Evolutionary conservation across 2,329 filamentous ascomycete genomes (phyloP), one percentile per base, ranked within the genome.

Genomic region (Fusarium chaquense): DNA sequence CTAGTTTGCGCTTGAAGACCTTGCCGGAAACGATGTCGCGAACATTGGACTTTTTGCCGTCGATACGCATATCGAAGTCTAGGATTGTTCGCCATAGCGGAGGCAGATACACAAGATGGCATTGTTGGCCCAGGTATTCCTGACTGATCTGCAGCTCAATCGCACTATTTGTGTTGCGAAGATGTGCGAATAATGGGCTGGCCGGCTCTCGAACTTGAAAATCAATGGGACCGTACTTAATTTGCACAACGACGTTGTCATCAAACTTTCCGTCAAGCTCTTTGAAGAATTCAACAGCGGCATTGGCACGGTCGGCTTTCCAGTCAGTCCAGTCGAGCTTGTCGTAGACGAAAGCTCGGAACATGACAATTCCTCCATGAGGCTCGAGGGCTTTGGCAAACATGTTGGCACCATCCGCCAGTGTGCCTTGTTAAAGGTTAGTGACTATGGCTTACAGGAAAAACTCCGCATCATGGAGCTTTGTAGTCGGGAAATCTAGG

Each of bases 221-320:
- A 74, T 93, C 90, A 62, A 92, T 92, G 0, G 90, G 90, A 0
- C 91, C 90, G 66, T 90, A 91, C 77, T 93, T 93, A 78, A 93
- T 89, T 75, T 93, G 90, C 4, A 93, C 83, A 0, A 93, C 83
- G 0, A 92, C 90, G 47, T 93, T 93, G 46, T 90, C 87, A 24
- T 90, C 87, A 59, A 93, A 93, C 62, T 89, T 76, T 7, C 83
- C 86, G 71, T 93, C 90, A 0, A 92, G 83, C 1, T 83, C 82
- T 18, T 86, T 81, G 76, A 93, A 92, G 77, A 87, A 91, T 1
- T 92, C 82, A 0, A 91, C 88, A 0, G 89, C 89, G 0, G 89
- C 90, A 57, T 91, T 92, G 2, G 90, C 91, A 3, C 91, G 86
- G 75, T 93, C 91, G 2, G 85, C 85, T 52, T 84, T 58, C 68